A percentile compares a stretch with the other conserved stretches of the same genome.
Evolutionary conservation across 306 rosid species (phyloP).

Genomic region (Trichosanthes truncata): DNA sequence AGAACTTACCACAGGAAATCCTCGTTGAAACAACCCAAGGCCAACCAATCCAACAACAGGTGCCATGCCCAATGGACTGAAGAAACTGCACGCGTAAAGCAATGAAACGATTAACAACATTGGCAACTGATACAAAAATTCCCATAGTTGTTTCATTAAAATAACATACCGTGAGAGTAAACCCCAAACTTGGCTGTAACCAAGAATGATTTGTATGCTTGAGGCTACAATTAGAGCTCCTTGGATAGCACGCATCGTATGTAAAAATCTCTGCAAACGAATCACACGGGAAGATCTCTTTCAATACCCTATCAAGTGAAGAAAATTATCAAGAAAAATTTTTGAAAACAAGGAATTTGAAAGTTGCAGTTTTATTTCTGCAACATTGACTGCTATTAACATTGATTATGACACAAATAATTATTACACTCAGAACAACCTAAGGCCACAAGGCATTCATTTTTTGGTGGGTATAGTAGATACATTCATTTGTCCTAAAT

Average conservation of each 20-base stretch:
- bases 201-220: conserved; percentile 83
- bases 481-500: neutral
- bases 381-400: conserved; percentile 11
- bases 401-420: conserved; percentile 8
- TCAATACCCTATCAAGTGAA: conserved; percentile 80
- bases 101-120: neutral
- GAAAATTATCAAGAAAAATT: conserved; percentile 37
- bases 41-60: conserved; percentile 97
- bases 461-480: neutral
- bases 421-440: neutral
- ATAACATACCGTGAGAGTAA: conserved; percentile 66
- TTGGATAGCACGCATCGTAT: conserved; percentile 93
- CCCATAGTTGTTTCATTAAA: neutral
- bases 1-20: conserved; percentile 72
- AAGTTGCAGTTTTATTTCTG: conserved; percentile 15
- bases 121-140: neutral
- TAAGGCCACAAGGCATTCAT: neutral
- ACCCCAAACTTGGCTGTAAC: conserved; percentile 99
- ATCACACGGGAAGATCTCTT: conserved; percentile 72
- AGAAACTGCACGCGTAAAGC: conserved; percentile 52
- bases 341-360: conserved; percentile 17
- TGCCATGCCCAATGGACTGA: conserved; percentile 98
- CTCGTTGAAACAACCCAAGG: conserved; percentile 76
- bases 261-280: conserved; percentile 96
- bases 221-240: conserved; percentile 95